phyloP scores from a whole-genome alignment of 192 early-diverging fungal genomes.

The Martensiomyces pterosporus region DNA sequence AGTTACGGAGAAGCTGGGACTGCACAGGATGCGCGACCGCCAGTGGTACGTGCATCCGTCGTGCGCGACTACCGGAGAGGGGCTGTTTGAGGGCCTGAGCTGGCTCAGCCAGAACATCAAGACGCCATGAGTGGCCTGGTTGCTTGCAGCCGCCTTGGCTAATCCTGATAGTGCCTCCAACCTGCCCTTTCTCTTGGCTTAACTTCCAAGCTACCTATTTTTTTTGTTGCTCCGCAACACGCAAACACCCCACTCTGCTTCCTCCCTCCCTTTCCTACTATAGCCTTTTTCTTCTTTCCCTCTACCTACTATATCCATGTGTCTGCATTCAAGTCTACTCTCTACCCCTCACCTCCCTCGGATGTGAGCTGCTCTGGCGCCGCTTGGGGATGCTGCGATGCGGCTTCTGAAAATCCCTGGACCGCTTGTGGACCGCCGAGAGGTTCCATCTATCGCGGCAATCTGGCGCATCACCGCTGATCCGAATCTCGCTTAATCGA shows the following conservation, averaged over 20 bases:
- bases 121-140: slow-evolving; percentile 31
- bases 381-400: too few relatives aligned
- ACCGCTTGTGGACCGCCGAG: too few relatives aligned
- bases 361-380: too few relatives aligned
- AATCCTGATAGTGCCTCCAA: background rate
- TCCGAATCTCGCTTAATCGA: too few relatives aligned
- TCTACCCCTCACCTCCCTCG: too few relatives aligned
- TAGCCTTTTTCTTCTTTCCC: slow-evolving; percentile 1
- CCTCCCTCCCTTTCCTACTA: background rate
- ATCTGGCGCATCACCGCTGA: too few relatives aligned
- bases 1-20: slow-evolving; percentile 84
- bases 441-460: too few relatives aligned
- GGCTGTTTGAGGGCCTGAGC: slow-evolving; percentile 78
- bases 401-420: too few relatives aligned
- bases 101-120: slow-evolving; percentile 84
- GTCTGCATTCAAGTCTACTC: background rate
- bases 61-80: slow-evolving; percentile 79
- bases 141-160: background rate
- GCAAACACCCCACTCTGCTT: background rate
- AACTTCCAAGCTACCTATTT: slow-evolving; percentile 2
- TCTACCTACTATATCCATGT: slow-evolving; percentile 5
- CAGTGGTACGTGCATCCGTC: slow-evolving; percentile 91
- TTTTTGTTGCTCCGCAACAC: background rate
- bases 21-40: slow-evolving; percentile 81
- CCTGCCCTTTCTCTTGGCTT: too few relatives aligned